These are phyloP conservation scores for Wallacemonas sp. DNA, from an alignment of 208 protist species.

Conservation along the genomic window DNA sequence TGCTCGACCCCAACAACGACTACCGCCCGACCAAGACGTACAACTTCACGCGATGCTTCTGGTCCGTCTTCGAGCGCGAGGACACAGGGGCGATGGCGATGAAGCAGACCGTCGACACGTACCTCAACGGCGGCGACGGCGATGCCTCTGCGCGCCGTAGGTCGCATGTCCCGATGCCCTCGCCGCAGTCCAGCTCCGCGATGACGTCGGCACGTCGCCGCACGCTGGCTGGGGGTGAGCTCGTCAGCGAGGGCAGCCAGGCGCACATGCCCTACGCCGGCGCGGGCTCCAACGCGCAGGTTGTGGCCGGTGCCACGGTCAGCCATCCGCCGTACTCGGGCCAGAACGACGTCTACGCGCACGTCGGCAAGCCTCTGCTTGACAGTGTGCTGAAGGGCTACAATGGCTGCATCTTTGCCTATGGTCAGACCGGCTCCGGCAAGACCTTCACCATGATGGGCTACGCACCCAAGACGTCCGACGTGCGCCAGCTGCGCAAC, in stretches of 20 bases:
- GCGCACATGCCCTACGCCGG: constrained; percentile 24
- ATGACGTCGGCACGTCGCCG: constrained; percentile 17
- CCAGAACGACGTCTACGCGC: constrained; percentile 70
- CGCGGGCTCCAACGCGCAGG: constrained; percentile 56
- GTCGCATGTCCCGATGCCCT: constrained; percentile 28
- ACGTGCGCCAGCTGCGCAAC: constrained; percentile 25
- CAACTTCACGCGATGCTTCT: constrained; percentile 78
- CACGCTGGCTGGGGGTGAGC: constrained; percentile 1
- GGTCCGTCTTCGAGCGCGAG: constrained; percentile 68
- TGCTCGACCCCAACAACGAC: constrained; percentile 65
- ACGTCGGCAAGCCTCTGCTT: constrained; percentile 73
- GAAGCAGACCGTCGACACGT: constrained; percentile 38
- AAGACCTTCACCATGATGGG: constrained; percentile 96
- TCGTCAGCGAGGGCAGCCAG: constrained; percentile 19
- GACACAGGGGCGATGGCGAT: background rate
- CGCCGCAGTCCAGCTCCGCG: background rate
- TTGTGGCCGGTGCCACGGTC: constrained; percentile 36
- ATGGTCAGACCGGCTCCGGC: constrained; percentile 90
- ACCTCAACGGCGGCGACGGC: constrained; percentile 43
- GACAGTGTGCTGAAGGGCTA: constrained; percentile 77
- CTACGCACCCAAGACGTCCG: constrained; percentile 46
- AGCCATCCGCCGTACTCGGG: constrained; percentile 76
- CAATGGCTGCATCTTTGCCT: constrained; percentile 91
- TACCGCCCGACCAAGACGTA: constrained; percentile 66
- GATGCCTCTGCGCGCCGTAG: constrained; percentile 14